Percentiles rank a stretch among this genome's conserved stretches.
These are phyloP conservation scores for Terfezia boudieri DNA, from an alignment of 495 filamentous ascomycete species.

Conservation along the genomic window DNA sequence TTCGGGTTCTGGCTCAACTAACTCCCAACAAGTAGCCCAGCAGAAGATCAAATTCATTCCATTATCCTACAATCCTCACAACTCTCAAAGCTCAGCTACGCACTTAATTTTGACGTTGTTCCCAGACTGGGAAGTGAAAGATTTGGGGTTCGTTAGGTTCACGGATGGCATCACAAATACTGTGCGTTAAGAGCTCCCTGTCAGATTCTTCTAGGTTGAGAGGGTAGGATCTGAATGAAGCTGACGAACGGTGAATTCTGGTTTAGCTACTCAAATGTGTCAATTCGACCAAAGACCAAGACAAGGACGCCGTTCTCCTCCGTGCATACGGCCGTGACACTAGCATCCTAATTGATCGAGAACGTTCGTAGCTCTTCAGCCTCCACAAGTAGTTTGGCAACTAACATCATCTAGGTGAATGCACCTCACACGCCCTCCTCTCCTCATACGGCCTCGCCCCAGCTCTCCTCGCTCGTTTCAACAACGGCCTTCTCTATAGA, in stretches of 20 bases:
- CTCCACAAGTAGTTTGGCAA: neutral
- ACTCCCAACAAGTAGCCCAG: neutral
- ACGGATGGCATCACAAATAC: constrained; percentile 98
- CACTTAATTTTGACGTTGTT: constrained; percentile 56
- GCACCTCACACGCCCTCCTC: constrained; percentile 42
- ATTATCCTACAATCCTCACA: constrained; percentile 49
- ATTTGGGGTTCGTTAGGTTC: constrained; percentile 75
- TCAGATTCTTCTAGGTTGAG: neutral
- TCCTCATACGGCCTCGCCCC: constrained; percentile 64
- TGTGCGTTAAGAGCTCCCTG: constrained; percentile 25
- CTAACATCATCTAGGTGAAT: constrained; percentile 28
- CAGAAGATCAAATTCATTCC: constrained; percentile 30
- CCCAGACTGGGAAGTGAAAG: constrained; percentile 51
- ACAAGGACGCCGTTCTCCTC: constrained; percentile 72
- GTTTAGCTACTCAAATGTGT: constrained; percentile 58
- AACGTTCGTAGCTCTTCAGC: constrained; percentile 37
- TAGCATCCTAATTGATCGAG: constrained; percentile 85
- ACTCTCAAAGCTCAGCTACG: constrained; percentile 53
- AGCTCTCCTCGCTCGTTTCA: constrained; percentile 69
- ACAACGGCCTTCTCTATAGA: constrained; percentile 86
- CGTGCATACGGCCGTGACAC: constrained; percentile 89
- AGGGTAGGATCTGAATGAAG: neutral
- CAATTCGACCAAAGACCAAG: constrained; percentile 51
- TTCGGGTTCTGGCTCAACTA: neutral
- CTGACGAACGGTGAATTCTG: constrained; percentile 10